These are phyloP conservation scores for Jimgerdemannia flammicorona DNA, from an alignment of 192 early-diverging fungal genomes.

Conservation along the genomic window DNA sequence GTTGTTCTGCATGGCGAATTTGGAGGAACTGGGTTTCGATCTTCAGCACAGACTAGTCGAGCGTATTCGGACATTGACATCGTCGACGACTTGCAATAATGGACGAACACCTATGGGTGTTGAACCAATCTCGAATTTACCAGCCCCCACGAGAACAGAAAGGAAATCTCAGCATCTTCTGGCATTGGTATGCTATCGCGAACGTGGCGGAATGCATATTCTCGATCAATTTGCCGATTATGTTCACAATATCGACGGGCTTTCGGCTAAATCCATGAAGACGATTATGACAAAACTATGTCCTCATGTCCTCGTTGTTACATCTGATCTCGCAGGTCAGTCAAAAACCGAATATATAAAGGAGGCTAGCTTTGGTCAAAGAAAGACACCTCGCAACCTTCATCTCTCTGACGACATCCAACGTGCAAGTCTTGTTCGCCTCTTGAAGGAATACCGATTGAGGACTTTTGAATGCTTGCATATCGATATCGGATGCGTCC, in stretches of 20 bases:
- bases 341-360: conserved; percentile 15
- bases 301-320: conserved; percentile 2
- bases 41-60: not conserved
- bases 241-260: conserved; percentile 12
- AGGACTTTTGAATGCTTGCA: conserved; percentile 13
- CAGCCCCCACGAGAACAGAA: too few species aligned
- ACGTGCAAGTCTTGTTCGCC: conserved; percentile 1
- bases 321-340: conserved; percentile 15
- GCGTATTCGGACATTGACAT: not conserved
- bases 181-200: conserved; percentile 13
- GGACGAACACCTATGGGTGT: too few species aligned
- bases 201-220: conserved; percentile 14
- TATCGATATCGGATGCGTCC: conserved; percentile 5
- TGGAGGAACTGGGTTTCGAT: not conserved
- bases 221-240: conserved; percentile 15
- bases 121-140: too few species aligned
- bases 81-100: too few species aligned
- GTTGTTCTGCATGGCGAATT: not conserved
- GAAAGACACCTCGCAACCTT: not conserved
- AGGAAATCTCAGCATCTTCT: not conserved
- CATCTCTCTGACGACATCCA: conserved; percentile 7
- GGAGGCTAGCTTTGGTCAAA: not conserved
- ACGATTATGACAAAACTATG: conserved; percentile 9
- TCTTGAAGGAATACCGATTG: not conserved
- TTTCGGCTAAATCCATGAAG: conserved; percentile 6